phyloP scores from a whole-genome alignment of 2,329 filamentous ascomycete genomes.

The Neobulgaria alba region DNA sequence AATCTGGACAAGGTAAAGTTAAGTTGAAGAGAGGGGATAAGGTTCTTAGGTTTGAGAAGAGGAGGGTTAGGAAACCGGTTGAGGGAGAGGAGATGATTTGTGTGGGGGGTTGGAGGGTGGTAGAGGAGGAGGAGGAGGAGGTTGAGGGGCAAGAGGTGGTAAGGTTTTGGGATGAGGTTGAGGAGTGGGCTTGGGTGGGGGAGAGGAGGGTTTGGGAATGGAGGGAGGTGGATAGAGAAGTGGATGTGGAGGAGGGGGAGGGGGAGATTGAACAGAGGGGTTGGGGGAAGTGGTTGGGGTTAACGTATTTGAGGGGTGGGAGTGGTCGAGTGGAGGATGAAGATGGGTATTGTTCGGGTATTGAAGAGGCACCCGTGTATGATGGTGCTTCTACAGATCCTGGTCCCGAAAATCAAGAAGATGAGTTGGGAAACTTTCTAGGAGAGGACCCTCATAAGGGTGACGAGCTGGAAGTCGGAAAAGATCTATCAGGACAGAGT shows the following conservation, averaged over 20 bases:
- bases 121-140: background rate
- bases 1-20: background rate
- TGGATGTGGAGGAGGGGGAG: background rate
- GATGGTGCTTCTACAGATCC: too few species aligned
- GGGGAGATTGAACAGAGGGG: background rate
- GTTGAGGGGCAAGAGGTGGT: too few species aligned
- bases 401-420: too few species aligned
- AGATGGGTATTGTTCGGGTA: too few species aligned
- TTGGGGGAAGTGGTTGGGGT: background rate
- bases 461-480: background rate
- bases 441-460: background rate
- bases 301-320: background rate
- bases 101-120: background rate
- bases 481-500: background rate
- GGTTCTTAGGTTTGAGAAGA: too few species aligned
- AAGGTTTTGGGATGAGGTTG: background rate
- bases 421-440: too few species aligned
- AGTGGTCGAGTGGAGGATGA: too few species aligned
- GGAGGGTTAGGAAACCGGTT: background rate
- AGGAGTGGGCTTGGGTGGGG: too few species aligned
- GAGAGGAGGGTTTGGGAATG: background rate
- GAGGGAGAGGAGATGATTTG: background rate
- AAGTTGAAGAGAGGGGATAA: background rate
- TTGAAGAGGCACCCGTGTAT: too few species aligned
- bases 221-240: background rate